Conservation (phyloP, 2,329 filamentous ascomycete species). For the Chrysosphaeria jannelii region DNA sequence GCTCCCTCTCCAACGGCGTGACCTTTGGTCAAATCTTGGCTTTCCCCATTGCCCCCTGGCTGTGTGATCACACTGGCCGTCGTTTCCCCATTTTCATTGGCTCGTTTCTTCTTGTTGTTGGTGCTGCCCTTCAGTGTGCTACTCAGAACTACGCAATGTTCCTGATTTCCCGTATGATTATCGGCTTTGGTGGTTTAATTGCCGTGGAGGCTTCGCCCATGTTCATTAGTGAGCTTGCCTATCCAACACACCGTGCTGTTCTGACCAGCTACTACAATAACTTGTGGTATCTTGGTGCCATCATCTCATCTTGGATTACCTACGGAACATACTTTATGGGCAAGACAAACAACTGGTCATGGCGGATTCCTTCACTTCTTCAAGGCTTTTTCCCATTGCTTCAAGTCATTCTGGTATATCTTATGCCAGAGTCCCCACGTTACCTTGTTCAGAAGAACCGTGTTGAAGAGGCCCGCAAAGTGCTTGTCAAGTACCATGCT, state of each 20-base stretch:
- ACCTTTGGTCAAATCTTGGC: constrained; percentile 2
- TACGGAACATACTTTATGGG: constrained; percentile 19
- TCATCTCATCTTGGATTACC: constrained; percentile 43
- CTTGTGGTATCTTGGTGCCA: constrained; percentile 48
- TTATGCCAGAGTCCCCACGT: constrained; percentile 4
- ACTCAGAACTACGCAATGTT: constrained; percentile 27
- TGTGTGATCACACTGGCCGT: constrained; percentile 31
- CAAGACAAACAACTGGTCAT: constrained; percentile 5
- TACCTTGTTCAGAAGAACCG: constrained; percentile 3
- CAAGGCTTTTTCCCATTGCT: constrained; percentile 7
- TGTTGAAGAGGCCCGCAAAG: constrained; percentile 11
- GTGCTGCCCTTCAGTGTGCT: constrained; percentile 43
- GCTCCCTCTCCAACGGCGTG: constrained; percentile 6
- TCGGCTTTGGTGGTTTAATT: constrained; percentile 27
- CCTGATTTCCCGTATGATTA: constrained; percentile 38
- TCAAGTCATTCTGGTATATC: constrained; percentile 2
- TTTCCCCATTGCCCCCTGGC: constrained; percentile 1
- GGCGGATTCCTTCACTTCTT: constrained; percentile 14
- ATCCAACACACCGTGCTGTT: constrained; percentile 46
- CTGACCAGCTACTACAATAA: constrained; percentile 55
- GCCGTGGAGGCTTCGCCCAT: constrained; percentile 8
- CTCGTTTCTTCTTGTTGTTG: constrained; percentile 39
- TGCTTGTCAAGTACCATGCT: constrained; percentile 6
- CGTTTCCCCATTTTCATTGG: constrained; percentile 42
- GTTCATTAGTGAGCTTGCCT: constrained; percentile 27